These are phyloP conservation scores for Haplographium delicatum DNA, from an alignment of 495 filamentous ascomycete species.

Conservation along the genomic window DNA sequence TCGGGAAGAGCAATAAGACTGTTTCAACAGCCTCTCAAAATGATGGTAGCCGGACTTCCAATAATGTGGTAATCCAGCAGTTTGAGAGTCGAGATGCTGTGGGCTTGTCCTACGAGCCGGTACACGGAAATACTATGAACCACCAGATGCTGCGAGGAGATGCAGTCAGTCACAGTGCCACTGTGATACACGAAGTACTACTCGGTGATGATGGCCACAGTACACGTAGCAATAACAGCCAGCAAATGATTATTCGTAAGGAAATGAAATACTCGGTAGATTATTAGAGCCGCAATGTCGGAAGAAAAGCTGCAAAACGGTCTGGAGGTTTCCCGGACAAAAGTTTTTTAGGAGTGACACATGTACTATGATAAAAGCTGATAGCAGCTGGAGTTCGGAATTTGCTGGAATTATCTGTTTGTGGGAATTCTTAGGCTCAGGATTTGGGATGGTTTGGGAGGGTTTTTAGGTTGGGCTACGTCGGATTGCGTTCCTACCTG, in stretches of 20 bases:
- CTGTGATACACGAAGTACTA: neutral
- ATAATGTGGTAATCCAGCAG: neutral
- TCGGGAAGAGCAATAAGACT: constrained; percentile 3
- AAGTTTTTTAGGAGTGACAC: neutral
- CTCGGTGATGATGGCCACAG: constrained; percentile 1
- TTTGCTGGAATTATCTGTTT: neutral
- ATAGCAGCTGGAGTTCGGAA: neutral
- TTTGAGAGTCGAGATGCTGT: neutral
- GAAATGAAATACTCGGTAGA: neutral
- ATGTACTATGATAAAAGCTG: neutral
- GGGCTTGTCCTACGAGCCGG: neutral
- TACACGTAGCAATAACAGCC: neutral
- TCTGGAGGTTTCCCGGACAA: neutral
- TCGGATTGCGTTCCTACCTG: too few species aligned
- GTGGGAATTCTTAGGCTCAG: neutral
- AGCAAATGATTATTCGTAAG: constrained; percentile 2
- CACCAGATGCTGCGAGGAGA: neutral
- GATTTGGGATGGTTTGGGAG: too few species aligned
- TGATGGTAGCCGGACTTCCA: neutral
- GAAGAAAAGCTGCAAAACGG: neutral
- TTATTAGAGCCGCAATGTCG: neutral
- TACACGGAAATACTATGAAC: constrained; percentile 1
- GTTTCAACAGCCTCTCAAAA: neutral
- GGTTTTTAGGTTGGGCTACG: too few species aligned
- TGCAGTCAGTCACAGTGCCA: constrained; percentile 1